Evolutionary conservation across 2,329 filamentous ascomycete genomes (phyloP).

Genomic region (Chalara sp.): DNA sequence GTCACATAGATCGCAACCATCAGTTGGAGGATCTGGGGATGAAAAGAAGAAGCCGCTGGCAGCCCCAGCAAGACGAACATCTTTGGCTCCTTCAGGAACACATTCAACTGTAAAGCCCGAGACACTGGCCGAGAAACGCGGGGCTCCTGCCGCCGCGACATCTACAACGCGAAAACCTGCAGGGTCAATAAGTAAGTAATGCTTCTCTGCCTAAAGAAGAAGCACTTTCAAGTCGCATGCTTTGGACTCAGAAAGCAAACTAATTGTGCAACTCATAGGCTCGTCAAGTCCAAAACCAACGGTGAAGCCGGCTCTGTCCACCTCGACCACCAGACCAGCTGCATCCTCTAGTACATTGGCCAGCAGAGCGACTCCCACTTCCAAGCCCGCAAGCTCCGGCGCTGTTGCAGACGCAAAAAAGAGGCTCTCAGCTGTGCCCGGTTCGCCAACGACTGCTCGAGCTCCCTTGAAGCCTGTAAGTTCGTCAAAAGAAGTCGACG

Average conservation of each 20-base stretch:
- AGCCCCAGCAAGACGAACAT: constrained; percentile 22
- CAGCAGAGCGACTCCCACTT: constrained; percentile 24
- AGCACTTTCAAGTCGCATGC: no score
- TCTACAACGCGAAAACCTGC: constrained; percentile 27
- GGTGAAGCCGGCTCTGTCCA: constrained; percentile 31
- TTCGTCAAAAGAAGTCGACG: constrained; percentile 48
- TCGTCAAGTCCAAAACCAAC: constrained; percentile 29
- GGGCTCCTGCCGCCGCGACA: constrained; percentile 12
- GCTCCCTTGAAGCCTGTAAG: constrained; percentile 1
- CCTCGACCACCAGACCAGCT: constrained; percentile 27
- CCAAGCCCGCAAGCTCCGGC: constrained; percentile 29
- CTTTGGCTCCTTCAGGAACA: constrained; percentile 18
- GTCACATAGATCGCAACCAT: constrained; percentile 21
- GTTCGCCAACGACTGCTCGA: constrained; percentile 18
- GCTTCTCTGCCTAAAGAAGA: background rate
- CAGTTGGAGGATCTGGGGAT: constrained; percentile 25
- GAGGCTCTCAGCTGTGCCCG: constrained; percentile 45
- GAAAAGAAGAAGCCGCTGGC: constrained; percentile 25
- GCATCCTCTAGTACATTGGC: constrained; percentile 28
- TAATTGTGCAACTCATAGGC: no score
- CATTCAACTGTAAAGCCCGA: constrained; percentile 20
- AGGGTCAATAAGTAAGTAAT: constrained; percentile 12
- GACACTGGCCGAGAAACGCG: constrained; percentile 22
- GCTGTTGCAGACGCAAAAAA: constrained; percentile 46
- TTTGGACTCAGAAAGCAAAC: no score